These are phyloP conservation scores for Oehlia diaphana DNA, from an alignment of 192 early-diverging fungal species.

Conservation along the genomic window DNA sequence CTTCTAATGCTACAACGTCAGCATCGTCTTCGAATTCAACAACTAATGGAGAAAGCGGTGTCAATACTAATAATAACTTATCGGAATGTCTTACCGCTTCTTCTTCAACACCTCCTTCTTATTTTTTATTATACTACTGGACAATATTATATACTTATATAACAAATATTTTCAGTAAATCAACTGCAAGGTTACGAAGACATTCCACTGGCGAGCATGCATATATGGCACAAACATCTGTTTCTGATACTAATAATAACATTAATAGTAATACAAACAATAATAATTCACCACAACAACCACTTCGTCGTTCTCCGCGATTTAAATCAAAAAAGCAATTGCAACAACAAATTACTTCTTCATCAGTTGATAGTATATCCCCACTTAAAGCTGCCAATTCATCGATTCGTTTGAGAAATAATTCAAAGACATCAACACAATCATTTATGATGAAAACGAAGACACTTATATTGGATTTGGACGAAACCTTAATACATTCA, in stretches of 20 bases:
- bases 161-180: slow-evolving; percentile 25
- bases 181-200: slow-evolving; percentile 5
- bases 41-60: not conserved
- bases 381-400: not conserved
- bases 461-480: slow-evolving; percentile 71
- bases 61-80: slow-evolving; percentile 15
- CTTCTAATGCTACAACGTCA: slow-evolving; percentile 4
- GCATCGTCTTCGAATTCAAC: slow-evolving; percentile 12
- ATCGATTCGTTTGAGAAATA: not conserved
- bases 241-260: not conserved
- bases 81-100: slow-evolving; percentile 7
- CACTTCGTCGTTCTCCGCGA: slow-evolving; percentile 19
- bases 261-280: not conserved
- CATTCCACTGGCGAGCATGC: slow-evolving; percentile 8
- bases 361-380: not conserved
- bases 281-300: slow-evolving; percentile 2
- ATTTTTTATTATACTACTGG: slow-evolving; percentile 26
- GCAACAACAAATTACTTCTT: slow-evolving; percentile 17
- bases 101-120: slow-evolving; percentile 16
- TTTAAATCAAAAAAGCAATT: slow-evolving; percentile 21
- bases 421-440: slow-evolving; percentile 5
- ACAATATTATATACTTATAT: slow-evolving; percentile 24
- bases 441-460: slow-evolving; percentile 44
- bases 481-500: slow-evolving; percentile 88
- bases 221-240: slow-evolving; percentile 11